A percentile compares a stretch with the other conserved stretches of the same genome.
These are phyloP conservation scores for Tardiomyces blankii DNA, from an alignment of 1,139 yeast genomes.

Conservation along the genomic window DNA sequence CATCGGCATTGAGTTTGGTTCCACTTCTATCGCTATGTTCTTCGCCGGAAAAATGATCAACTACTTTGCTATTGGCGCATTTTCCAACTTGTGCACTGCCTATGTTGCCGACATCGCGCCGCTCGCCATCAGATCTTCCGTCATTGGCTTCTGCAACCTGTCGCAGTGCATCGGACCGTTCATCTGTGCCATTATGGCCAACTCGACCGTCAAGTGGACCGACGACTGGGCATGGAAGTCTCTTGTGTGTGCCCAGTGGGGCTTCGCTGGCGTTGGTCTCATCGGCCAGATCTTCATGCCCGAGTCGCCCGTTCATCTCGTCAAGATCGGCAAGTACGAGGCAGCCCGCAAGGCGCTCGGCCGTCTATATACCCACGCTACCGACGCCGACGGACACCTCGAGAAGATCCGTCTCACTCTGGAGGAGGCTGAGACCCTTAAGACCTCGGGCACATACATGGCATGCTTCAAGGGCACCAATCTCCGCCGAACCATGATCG, in stretches of 20 bases:
- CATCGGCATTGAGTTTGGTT: slow-evolving; percentile 20
- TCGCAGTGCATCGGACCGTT: slow-evolving; percentile 26
- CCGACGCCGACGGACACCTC: slow-evolving; percentile 14
- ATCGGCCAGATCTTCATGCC: slow-evolving; percentile 21
- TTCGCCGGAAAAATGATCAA: slow-evolving; percentile 22
- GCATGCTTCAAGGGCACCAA: slow-evolving; percentile 38
- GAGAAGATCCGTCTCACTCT: slow-evolving; percentile 20
- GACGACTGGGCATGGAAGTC: slow-evolving; percentile 1
- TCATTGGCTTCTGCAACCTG: slow-evolving; percentile 19
- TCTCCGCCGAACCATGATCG: slow-evolving; percentile 40
- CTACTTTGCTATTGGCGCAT: slow-evolving; percentile 22
- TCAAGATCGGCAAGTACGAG: slow-evolving; percentile 24
- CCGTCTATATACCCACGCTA: slow-evolving; percentile 12
- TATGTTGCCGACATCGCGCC: slow-evolving; percentile 27
- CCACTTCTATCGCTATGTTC: slow-evolving; percentile 18
- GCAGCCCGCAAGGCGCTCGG: slow-evolving; percentile 24
- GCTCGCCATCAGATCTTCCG: slow-evolving; percentile 21
- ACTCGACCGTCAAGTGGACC: slow-evolving; percentile 12
- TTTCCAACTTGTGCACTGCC: slow-evolving; percentile 11
- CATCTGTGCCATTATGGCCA: slow-evolving; percentile 15
- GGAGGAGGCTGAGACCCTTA: slow-evolving; percentile 15
- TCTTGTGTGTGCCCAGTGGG: slow-evolving; percentile 6
- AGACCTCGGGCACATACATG: slow-evolving; percentile 21
- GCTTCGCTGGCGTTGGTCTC: slow-evolving; percentile 7
- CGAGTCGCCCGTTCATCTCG: slow-evolving; percentile 44